Conservation (phyloP, 202 grass and related monocot genomes). For the Panicum hallii region DNA sequence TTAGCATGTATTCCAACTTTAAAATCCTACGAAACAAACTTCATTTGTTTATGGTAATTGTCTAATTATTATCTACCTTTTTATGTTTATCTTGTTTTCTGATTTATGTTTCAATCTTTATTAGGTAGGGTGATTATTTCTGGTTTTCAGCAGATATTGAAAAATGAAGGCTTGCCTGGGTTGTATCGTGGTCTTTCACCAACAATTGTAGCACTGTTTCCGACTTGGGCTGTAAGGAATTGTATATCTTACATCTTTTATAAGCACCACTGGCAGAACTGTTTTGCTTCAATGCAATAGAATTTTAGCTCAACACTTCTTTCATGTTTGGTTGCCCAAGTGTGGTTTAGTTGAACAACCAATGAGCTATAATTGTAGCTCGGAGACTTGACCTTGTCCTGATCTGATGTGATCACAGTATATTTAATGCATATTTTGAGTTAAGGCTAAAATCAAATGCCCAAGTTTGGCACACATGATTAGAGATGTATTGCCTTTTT, state of each 20-base stretch:
- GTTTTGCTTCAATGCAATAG: conserved; percentile 15
- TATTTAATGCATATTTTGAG: background rate
- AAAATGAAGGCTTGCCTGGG: conserved; percentile 76
- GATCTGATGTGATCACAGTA: conserved; percentile 9
- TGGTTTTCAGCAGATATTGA: conserved; percentile 82
- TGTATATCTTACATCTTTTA: conserved; percentile 36
- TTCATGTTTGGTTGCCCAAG: conserved; percentile 18
- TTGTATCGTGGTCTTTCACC: conserved; percentile 91
- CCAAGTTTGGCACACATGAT: background rate
- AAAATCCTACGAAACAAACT: background rate
- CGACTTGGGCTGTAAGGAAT: conserved; percentile 85
- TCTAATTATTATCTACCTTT: conserved; percentile 22
- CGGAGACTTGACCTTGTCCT: background rate
- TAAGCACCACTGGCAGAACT: background rate
- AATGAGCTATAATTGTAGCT: conserved; percentile 6
- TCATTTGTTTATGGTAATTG: conserved; percentile 16
- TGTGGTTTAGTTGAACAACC: background rate
- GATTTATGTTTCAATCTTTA: conserved; percentile 41
- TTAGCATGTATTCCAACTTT: conserved; percentile 4
- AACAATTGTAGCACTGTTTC: conserved; percentile 81
- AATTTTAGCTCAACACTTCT: background rate
- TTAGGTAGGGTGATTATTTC: conserved; percentile 81
- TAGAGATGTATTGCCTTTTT: conserved; percentile 3
- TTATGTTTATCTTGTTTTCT: background rate
- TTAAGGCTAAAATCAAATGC: background rate